phyloP scores from a whole-genome alignment of 2,329 filamentous ascomycete genomes.

The Teratosphaeria zuluensis region DNA sequence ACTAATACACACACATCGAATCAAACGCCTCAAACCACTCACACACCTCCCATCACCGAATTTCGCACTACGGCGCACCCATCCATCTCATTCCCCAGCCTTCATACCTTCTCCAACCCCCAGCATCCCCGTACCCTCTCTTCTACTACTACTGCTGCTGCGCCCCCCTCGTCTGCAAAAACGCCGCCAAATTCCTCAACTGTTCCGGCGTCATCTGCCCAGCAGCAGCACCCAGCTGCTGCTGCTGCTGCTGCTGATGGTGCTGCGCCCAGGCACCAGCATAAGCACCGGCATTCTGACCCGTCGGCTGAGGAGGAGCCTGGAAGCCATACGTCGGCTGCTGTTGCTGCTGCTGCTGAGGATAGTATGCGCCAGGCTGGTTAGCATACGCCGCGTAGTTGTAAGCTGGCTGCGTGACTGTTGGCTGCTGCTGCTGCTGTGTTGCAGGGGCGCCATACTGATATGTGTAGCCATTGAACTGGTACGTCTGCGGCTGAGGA shows the following conservation, averaged over 20 bases:
- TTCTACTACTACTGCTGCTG: background rate
- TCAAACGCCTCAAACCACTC: background rate
- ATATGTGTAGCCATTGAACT: slow-evolving; percentile 54
- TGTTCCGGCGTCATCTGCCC: slow-evolving; percentile 2
- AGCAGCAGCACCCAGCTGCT: slow-evolving; percentile 9
- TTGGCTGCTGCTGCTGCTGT: background rate
- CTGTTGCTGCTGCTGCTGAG: slow-evolving; percentile 7
- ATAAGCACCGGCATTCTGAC: background rate
- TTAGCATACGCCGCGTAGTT: slow-evolving; percentile 5
- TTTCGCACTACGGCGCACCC: too few relatives aligned
- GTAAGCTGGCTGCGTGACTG: background rate
- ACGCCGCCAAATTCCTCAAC: slow-evolving; percentile 4
- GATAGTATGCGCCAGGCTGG: slow-evolving; percentile 2
- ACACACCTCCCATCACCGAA: background rate
- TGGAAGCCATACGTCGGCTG: background rate
- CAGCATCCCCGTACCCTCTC: too few relatives aligned
- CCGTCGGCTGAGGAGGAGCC: background rate
- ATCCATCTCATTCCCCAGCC: too few relatives aligned
- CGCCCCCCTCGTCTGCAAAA: slow-evolving; percentile 4
- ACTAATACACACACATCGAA: background rate
- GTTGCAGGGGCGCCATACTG: slow-evolving; percentile 11
- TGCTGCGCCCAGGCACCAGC: slow-evolving; percentile 6
- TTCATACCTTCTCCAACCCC: too few relatives aligned
- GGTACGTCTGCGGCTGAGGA: slow-evolving; percentile 97
- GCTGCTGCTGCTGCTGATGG: slow-evolving; percentile 16